These are phyloP conservation scores for Croton setiger DNA, from an alignment of 441 rosid genomes.

Conservation along the genomic window DNA sequence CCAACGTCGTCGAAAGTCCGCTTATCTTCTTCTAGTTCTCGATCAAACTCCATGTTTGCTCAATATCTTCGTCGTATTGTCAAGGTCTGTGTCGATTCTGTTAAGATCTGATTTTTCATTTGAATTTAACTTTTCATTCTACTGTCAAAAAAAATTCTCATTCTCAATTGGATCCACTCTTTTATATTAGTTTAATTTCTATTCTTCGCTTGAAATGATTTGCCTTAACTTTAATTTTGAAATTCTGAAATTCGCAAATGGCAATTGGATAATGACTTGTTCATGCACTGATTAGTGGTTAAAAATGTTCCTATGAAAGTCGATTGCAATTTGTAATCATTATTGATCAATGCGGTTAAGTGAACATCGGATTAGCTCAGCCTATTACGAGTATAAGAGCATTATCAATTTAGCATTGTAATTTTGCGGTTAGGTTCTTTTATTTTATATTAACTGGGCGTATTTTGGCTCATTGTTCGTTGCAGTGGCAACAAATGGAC, in stretches of 20 bases:
- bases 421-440: background rate
- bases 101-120: slow-evolving; percentile 19
- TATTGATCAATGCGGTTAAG: background rate
- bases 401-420: background rate
- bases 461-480: slow-evolving; percentile 17
- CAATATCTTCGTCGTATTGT: slow-evolving; percentile 90
- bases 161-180: slow-evolving; percentile 22
- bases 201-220: background rate
- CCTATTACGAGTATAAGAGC: background rate
- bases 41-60: slow-evolving; percentile 58
- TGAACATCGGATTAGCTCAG: background rate
- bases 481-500: slow-evolving; percentile 99
- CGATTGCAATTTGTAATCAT: background rate
- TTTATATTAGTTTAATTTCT: background rate
- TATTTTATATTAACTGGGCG: background rate
- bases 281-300: background rate
- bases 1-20: slow-evolving; percentile 79
- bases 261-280: background rate
- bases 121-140: background rate
- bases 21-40: slow-evolving; percentile 65
- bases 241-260: background rate
- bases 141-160: too few species aligned
- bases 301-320: background rate
- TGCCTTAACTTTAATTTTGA: background rate
- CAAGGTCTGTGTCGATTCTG: slow-evolving; percentile 52